Evolutionary conservation across 768 basidiomycete species (phyloP).

Genomic region (Austroboletus eburneus): DNA sequence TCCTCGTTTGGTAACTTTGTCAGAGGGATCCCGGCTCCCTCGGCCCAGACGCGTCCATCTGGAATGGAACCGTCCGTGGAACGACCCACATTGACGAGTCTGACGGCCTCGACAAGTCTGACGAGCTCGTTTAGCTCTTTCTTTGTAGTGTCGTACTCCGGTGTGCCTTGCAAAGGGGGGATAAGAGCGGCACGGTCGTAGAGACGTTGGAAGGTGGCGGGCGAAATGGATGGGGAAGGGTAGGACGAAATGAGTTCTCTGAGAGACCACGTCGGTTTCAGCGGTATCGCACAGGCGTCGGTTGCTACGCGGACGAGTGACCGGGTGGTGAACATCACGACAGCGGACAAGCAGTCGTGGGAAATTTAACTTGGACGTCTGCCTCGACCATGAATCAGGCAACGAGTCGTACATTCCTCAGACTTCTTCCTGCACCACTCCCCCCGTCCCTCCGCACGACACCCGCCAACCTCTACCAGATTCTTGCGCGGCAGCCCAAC

Average conservation of each 20-base stretch:
- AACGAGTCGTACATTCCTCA: conserved; percentile 39
- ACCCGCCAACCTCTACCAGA: conserved; percentile 67
- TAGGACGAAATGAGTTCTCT: conserved; percentile 73
- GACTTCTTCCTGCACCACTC: conserved; percentile 52
- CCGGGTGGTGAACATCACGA: conserved; percentile 10
- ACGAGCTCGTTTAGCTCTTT: conserved; percentile 66
- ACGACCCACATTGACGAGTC: conserved; percentile 44
- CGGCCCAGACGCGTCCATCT: conserved; percentile 42
- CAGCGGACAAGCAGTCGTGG: conserved; percentile 2
- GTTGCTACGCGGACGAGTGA: conserved; percentile 25
- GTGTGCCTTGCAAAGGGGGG: conserved; percentile 57
- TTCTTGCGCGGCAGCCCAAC: conserved; percentile 63
- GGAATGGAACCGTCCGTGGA: conserved; percentile 30
- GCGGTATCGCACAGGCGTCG: conserved; percentile 63
- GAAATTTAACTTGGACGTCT: neutral
- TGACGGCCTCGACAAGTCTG: conserved; percentile 78
- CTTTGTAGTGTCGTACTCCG: conserved; percentile 48
- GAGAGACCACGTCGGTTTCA: conserved; percentile 76
- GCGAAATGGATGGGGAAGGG: conserved; percentile 57
- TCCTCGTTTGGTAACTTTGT: conserved; percentile 20
- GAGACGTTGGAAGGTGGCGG: conserved; percentile 55
- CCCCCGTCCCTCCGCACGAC: conserved; percentile 55
- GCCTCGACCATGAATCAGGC: conserved; percentile 22
- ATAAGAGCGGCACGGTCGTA: conserved; percentile 71
- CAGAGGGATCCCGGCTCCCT: conserved; percentile 34